Percentiles rank a stretch among this genome's conserved stretches.
Conservation (phyloP, 208 protist genomes). For the Novymonas esmeraldas region DNA sequence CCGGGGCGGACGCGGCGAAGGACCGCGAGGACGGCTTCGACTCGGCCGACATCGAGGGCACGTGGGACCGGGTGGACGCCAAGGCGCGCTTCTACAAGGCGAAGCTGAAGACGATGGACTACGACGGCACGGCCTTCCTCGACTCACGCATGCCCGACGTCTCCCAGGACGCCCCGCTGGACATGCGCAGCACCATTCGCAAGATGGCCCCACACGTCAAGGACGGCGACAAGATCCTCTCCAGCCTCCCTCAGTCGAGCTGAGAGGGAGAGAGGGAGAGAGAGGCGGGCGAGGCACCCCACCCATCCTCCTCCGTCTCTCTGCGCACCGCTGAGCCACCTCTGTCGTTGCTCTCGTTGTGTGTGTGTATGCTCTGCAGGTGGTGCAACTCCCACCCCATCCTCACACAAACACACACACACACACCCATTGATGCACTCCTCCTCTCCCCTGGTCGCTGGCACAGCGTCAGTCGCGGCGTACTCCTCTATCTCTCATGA, state of each 20-base stretch:
- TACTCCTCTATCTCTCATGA: no score
- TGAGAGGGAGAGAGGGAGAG: neutral
- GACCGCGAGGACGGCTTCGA: conserved; percentile 77
- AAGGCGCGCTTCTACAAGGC: conserved; percentile 89
- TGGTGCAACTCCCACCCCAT: no score
- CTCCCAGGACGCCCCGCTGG: conserved; percentile 73
- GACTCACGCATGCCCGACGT: conserved; percentile 74
- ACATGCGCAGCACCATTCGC: conserved; percentile 78
- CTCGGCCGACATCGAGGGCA: conserved; percentile 70
- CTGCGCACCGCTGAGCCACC: neutral
- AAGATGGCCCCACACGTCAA: conserved; percentile 87
- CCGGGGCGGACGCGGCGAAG: conserved; percentile 40
- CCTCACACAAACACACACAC: no score
- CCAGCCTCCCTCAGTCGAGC: conserved; percentile 38
- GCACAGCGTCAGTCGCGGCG: no score
- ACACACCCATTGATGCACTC: no score
- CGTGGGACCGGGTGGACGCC: conserved; percentile 81
- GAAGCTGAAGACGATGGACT: conserved; percentile 88
- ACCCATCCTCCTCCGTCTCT: neutral
- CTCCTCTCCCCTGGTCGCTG: no score
- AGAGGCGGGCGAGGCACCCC: no score
- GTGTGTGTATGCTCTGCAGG: no score
- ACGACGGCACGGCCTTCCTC: conserved; percentile 75
- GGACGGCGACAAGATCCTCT: conserved; percentile 85
- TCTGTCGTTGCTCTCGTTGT: neutral